Percentiles rank a stretch among this genome's conserved stretches.
Evolutionary conservation across 2,329 filamentous ascomycete genomes (phyloP).

Genomic region (Monosporascus sp.): DNA sequence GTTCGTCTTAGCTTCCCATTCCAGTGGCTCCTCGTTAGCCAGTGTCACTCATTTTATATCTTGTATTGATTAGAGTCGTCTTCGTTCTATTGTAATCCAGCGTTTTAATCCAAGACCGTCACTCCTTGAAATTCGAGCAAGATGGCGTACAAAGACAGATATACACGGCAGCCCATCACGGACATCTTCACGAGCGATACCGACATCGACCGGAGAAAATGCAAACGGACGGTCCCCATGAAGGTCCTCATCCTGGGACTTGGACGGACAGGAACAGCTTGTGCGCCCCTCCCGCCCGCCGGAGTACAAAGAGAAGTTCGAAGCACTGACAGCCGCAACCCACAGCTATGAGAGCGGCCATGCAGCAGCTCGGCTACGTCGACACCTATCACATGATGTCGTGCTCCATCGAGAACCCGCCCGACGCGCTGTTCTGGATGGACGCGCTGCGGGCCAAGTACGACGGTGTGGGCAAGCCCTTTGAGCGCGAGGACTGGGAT

Average conservation of each 20-base stretch:
- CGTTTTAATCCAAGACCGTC: neutral
- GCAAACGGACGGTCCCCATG: conserved; percentile 65
- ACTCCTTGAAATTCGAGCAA: conserved; percentile 2
- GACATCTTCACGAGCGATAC: conserved; percentile 62
- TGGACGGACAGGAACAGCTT: conserved; percentile 66
- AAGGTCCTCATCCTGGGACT: conserved; percentile 65
- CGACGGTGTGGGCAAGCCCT: conserved; percentile 52
- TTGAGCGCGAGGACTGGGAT: conserved; percentile 64
- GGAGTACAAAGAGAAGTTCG: too few relatives aligned
- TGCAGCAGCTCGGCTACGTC: conserved; percentile 61
- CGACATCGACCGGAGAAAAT: conserved; percentile 61
- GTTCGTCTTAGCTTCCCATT: neutral
- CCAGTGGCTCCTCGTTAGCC: neutral
- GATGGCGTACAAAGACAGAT: conserved; percentile 25
- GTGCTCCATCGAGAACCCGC: conserved; percentile 62
- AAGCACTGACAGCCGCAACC: neutral
- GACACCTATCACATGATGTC: conserved; percentile 73
- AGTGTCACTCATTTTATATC: neutral
- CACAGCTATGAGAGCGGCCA: conserved; percentile 57
- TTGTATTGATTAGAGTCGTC: neutral
- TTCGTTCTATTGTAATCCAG: neutral
- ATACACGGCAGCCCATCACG: conserved; percentile 41
- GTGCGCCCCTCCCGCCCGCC: conserved; percentile 35
- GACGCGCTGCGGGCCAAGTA: conserved; percentile 57
- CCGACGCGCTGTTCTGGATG: conserved; percentile 65